Base-by-base conservation (phyloP, 768 basidiomycete genomes). In the Panaeolus papilionaceus region DNA sequence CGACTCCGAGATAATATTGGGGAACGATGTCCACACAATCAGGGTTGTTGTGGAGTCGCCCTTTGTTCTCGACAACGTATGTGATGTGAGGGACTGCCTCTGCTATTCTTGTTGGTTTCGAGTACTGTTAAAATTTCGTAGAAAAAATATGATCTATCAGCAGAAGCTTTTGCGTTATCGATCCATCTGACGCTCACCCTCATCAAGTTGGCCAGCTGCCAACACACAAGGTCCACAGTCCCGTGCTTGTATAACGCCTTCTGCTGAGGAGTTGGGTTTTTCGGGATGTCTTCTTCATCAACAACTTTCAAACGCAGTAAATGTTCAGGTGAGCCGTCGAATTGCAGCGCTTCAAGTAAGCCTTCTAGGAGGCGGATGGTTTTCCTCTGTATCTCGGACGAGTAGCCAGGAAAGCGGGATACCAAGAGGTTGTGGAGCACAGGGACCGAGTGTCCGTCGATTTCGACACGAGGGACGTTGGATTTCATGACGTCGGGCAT, bases 1-100 rank as follows among this genome's bases (percentile, higher is more conserved):
- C 61, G n/a, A 62, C 61, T 11, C 7, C 61, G 38, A 62, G 61
- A 62, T 62, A 62, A 62, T 28, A 20, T 20, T 20, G n/a, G 11
- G 61, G 61, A 37, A 23, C 38, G n/a, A 62, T 14, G 38, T 28
- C 38, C 11, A 62, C 26, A 14, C 39, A 40, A 14, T 40, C 39
- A 11, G 39, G 39, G 26, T 38, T 62, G 28, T 38, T 12, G 61
- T 62, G 23, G 10, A 11, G 7, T 23, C 38, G 23, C 61, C 38
- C 38, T 7, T 62, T 23, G 38, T n/a, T n/a, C 7, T 62, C 26
- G 14, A 38, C 38, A 9, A 62, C 8, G 28, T 62, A 62, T 12
- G 26, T 28, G 11, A 62, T 23, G 16, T 28, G 26, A 20, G 61
- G 61, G 8, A 38, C 61, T 33, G 61, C 61, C 38, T 62, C 61